A percentile compares a stretch with the other conserved stretches of the same genome.
Conservation (phyloP, 306 rosid species). For the Acacia crassicarpa region DNA sequence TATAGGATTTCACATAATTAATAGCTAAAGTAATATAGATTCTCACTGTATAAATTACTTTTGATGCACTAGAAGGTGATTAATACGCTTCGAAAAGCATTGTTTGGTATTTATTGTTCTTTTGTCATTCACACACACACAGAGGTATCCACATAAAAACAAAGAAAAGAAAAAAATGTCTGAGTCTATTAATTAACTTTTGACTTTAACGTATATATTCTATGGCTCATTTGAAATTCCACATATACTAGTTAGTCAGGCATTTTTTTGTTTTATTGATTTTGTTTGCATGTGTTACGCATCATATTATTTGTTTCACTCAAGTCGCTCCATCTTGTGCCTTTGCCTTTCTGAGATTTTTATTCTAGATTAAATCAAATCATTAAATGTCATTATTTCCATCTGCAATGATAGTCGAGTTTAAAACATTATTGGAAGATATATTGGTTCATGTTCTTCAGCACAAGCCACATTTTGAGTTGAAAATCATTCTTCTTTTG, state of each 20-base stretch:
- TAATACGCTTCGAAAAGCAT: neutral
- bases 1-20: neutral
- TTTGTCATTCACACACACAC: neutral
- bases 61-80: neutral
- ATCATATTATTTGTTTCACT: neutral
- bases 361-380: neutral
- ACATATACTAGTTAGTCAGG: neutral
- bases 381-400: neutral
- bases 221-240: neutral
- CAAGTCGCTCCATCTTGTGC: neutral
- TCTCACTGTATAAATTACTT: neutral
- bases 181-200: neutral
- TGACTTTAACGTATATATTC: neutral
- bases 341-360: neutral
- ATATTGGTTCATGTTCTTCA: neutral
- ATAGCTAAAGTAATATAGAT: neutral
- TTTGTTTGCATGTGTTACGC: neutral
- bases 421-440: neutral
- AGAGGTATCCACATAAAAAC: neutral
- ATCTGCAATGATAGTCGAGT: neutral
- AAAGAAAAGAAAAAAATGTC: too few relatives aligned
- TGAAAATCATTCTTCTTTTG: neutral
- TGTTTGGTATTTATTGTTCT: neutral
- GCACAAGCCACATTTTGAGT: neutral
- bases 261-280: neutral